Conservation (phyloP, 495 filamentous ascomycete genomes). For the Penicillium waksmanii region DNA sequence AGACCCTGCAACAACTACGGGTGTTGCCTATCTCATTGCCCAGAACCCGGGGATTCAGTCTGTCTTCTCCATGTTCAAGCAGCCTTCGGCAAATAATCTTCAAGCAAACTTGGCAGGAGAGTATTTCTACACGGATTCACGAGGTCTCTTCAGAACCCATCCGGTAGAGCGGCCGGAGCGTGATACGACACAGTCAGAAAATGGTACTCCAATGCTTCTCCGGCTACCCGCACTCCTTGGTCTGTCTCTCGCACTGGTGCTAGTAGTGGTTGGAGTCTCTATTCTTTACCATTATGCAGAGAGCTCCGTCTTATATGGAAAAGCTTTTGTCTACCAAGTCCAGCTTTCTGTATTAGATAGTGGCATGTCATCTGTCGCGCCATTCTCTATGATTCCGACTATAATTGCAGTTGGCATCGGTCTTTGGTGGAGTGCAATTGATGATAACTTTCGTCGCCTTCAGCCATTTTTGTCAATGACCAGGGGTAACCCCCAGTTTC, state of each 20-base stretch:
- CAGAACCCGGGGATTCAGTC: not conserved
- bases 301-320: slow-evolving; percentile 30
- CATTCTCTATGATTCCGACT: slow-evolving; percentile 39
- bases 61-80: not conserved
- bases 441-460: slow-evolving; percentile 35
- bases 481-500: slow-evolving; percentile 13
- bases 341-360: slow-evolving; percentile 28
- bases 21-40: slow-evolving; percentile 17
- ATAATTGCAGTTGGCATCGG: slow-evolving; percentile 33
- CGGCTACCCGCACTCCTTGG: slow-evolving; percentile 25
- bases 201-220: slow-evolving; percentile 27
- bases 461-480: slow-evolving; percentile 41
- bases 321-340: slow-evolving; percentile 36
- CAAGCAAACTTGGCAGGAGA: slow-evolving; percentile 10
- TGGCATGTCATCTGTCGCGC: slow-evolving; percentile 30
- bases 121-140: slow-evolving; percentile 17
- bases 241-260: slow-evolving; percentile 11
- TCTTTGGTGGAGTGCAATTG: slow-evolving; percentile 45
- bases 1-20: slow-evolving; percentile 22
- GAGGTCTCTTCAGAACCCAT: slow-evolving; percentile 11
- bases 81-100: slow-evolving; percentile 18
- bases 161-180: not conserved
- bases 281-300: slow-evolving; percentile 32
- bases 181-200: slow-evolving; percentile 12
- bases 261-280: slow-evolving; percentile 27